A percentile compares a stretch with the other conserved stretches of the same genome.
phyloP scores from a whole-genome alignment of 1,284 basidiomycete species.

The Abortiporus biennis region DNA sequence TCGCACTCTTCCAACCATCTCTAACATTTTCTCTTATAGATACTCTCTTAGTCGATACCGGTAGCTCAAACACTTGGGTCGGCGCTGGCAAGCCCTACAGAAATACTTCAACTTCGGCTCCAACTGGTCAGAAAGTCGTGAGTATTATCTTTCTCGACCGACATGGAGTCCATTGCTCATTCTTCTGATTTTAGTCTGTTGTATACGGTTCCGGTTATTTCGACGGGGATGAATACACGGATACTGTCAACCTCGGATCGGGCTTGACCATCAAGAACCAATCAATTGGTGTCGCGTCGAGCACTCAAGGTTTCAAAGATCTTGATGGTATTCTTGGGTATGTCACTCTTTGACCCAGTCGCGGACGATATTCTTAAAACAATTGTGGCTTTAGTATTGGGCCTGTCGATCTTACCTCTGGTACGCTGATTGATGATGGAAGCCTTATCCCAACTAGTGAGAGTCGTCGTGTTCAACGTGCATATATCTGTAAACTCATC shows the following conservation, averaged over 20 bases:
- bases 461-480: not conserved
- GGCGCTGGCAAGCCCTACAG: conserved; percentile 46
- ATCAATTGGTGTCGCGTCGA: conserved; percentile 47
- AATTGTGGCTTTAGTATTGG: conserved; percentile 40
- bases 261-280: conserved; percentile 26
- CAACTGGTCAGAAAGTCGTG: conserved; percentile 32
- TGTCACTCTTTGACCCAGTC: too few species aligned
- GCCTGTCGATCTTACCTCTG: conserved; percentile 35
- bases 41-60: conserved; percentile 24
- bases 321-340: conserved; percentile 49
- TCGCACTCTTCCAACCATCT: not conserved
- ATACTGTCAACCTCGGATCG: conserved; percentile 17
- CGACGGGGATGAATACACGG: conserved; percentile 23
- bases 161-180: not conserved
- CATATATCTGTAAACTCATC: too few species aligned
- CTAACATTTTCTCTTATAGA: conserved; percentile 18
- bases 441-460: conserved; percentile 26
- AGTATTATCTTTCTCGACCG: conserved; percentile 13
- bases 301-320: conserved; percentile 28
- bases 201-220: conserved; percentile 47
- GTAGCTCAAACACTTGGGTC: conserved; percentile 61
- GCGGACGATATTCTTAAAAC: not conserved
- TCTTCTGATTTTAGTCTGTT: too few species aligned
- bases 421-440: conserved; percentile 4
- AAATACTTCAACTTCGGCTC: conserved; percentile 41